Evolutionary conservation across 2,329 filamentous ascomycete species (phyloP).

Genomic region (Paraconiothyrium sp.): DNA sequence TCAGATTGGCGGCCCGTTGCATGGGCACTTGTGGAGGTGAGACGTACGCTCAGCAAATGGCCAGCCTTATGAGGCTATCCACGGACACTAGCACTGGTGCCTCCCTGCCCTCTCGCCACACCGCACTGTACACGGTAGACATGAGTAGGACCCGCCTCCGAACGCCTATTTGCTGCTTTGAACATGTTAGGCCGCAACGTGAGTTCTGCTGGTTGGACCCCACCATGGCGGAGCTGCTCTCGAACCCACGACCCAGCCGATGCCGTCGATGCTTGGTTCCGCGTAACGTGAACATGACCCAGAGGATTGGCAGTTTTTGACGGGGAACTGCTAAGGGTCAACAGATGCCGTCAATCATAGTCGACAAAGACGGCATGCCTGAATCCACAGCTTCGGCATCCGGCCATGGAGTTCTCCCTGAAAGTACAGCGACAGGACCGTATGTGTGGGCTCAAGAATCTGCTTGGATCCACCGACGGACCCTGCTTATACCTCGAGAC

Average conservation of each 20-base stretch:
- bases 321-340: slow-evolving; percentile 2
- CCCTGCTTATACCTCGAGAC: slow-evolving; percentile 15
- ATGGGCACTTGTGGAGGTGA: slow-evolving; percentile 9
- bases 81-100: slow-evolving; percentile 12
- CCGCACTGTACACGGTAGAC: background rate
- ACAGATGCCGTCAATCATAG: background rate
- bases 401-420: slow-evolving; percentile 9
- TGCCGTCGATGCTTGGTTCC: background rate
- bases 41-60: slow-evolving; percentile 7
- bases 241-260: slow-evolving; percentile 1
- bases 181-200: background rate
- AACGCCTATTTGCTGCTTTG: slow-evolving; percentile 1
- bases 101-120: slow-evolving; percentile 4
- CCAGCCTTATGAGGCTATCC: slow-evolving; percentile 11
- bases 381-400: slow-evolving; percentile 11
- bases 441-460: slow-evolving; percentile 10
- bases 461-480: slow-evolving; percentile 21
- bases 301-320: slow-evolving; percentile 18
- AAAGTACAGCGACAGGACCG: slow-evolving; percentile 7
- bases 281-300: slow-evolving; percentile 18
- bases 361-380: slow-evolving; percentile 17
- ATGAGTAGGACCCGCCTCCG: background rate
- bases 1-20: slow-evolving; percentile 10
- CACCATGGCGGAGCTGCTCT: slow-evolving; percentile 2
- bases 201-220: slow-evolving; percentile 6